Base-by-base conservation (phyloP, 2,329 filamentous ascomycete genomes). In the Thielaviopsis ethacetica region DNA sequence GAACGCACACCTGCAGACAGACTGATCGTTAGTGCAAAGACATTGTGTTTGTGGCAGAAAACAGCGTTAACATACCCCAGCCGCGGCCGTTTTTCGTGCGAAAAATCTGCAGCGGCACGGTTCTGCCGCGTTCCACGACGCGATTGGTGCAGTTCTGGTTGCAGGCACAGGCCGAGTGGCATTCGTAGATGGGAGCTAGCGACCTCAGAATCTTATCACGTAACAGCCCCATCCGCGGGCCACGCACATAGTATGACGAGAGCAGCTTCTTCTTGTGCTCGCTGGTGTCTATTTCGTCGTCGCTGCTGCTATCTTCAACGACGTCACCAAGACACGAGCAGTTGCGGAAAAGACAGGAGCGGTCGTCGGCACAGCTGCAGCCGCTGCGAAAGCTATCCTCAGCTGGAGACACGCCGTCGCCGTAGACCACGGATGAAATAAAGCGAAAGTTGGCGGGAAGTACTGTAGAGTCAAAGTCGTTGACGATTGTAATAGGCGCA, bases 31-130 rank as follows among this genome's bases (percentile, higher is more conserved):
- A 34, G 30, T 9, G 10, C 6, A 34, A 34, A 34, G 30, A 34
- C 10, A 34, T 34, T n/a, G n/a, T n/a, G 2, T 34, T 34, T 5
- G 30, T 2, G 3, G 10, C 2, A 34, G 30, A 4, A 34, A 34
- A 34, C 24, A 26, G 3, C 27, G n/a, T 50, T 19, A 34, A 69
- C 74, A 64, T 68, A 81, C 84, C 88, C 88, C 87, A 94, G 38
- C 88, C 88, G 53, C 87, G 80, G 7, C 55, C 55, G 54, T 83
- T 76, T 1, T 67, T 64, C 0, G 88, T 91, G 58, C 83, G 81
- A 69, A 93, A 93, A 19, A 94, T 87, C 65, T 90, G 81, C 1
- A 94, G 72, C 1, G 82, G 78, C 0, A 93, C 75, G 53, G 76
- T 79, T 2, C 88, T 76, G 0, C 88, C 88, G 54, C 84, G 77